Evolutionary conservation across 306 rosid genomes (phyloP), one percentile per base, ranked within the genome.

Genomic region (Comarum palustre): DNA sequence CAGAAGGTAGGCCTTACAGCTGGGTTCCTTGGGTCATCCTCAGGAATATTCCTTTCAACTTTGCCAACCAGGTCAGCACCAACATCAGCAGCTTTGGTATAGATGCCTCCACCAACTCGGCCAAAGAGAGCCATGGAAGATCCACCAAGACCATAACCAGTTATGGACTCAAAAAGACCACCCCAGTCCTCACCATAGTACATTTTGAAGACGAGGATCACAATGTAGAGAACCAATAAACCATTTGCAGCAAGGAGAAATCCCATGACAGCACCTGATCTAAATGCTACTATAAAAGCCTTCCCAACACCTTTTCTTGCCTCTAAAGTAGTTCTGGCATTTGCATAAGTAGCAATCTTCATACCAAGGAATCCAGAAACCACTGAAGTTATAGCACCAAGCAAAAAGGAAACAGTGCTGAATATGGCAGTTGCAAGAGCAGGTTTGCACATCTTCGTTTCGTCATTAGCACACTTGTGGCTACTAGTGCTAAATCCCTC

Each of bases 51-150:
- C 61, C 95, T 89, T 74, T 94, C 97, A 67, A 94, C 88, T 87
- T 94, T 94, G 72, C 99, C 97, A 15, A 94, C 96, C 68, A 89
- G 97, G 75, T 91, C 99, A n/a, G 97, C 99, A 83, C 97, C 99
- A 64, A 94, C 97, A 89, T 89, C 97, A 64, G 99, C 97, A 80
- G 99, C 99, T 81, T 94, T 94, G 20, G 97, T 91, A 45, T 94
- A 94, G 88, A 94, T 94, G 74, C 97, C 99, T 67, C 99, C 99
- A 70, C 88, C 97, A 84, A 94, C 99, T 89, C 99, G 87, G 16
- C 99, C 97, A 61, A 91, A 91, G 69, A 94, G 87, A 84, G 99
- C 99, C 99, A 94, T 91, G 70, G 96, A 94, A 68, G 99, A 94
- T 69, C 97, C 99, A 13, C 99, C 99, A 64, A 94, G 97, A 77